phyloP scores from a whole-genome alignment of 2,329 filamentous ascomycete genomes.

The Immersiporthe knoxdaviesiana region DNA sequence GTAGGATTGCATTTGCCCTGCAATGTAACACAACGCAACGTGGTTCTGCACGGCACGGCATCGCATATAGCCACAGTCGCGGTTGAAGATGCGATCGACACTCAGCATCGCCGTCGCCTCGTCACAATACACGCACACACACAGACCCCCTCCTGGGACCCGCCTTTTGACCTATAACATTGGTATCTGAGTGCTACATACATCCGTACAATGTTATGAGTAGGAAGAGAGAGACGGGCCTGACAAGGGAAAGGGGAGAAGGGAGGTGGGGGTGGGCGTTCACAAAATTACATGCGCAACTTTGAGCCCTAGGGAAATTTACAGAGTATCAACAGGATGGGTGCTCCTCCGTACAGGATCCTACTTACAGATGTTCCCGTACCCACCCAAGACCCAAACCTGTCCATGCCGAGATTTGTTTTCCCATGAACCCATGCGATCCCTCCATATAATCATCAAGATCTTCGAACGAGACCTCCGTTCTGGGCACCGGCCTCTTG shows the following conservation, averaged over 20 bases:
- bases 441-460: conserved; percentile 10
- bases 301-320: conserved; percentile 27
- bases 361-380: conserved; percentile 20
- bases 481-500: not conserved
- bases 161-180: not conserved
- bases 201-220: not conserved
- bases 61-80: not conserved
- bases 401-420: conserved; percentile 26
- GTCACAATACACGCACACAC: not conserved
- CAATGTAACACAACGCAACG: not conserved
- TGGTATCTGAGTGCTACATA: not conserved
- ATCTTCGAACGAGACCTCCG: not conserved
- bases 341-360: conserved; percentile 5
- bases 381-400: conserved; percentile 22
- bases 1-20: not conserved
- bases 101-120: not conserved
- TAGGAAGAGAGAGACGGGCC: not conserved
- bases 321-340: conserved; percentile 13
- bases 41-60: not conserved
- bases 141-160: not conserved
- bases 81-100: not conserved
- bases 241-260: not conserved
- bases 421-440: conserved; percentile 9
- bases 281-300: conserved; percentile 21
- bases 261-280: not conserved